These are phyloP conservation scores for Tetrahymena malaccensis DNA, from an alignment of 73 alveolate species.

Conservation along the genomic window DNA sequence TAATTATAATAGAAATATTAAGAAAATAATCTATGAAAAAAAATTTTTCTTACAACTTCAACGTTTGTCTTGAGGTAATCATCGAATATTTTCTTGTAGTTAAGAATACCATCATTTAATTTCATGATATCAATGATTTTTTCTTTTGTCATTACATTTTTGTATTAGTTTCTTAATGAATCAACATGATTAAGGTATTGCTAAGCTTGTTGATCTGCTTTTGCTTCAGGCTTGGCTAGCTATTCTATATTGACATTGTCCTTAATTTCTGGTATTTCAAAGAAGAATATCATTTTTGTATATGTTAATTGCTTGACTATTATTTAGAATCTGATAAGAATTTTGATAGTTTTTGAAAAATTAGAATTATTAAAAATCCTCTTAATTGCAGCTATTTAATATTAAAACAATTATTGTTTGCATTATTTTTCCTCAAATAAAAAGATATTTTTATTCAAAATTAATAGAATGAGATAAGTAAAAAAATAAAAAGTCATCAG, in stretches of 20 bases:
- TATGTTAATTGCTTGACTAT: background rate
- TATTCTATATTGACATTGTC: background rate
- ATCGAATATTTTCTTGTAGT: background rate
- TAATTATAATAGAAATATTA: background rate
- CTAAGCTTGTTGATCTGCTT: background rate
- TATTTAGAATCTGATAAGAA: background rate
- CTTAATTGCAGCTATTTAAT: background rate
- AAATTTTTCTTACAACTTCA: background rate
- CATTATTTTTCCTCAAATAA: background rate
- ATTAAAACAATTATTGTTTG: background rate
- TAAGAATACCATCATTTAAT: background rate
- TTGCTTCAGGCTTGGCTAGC: background rate
- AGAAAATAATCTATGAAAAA: background rate
- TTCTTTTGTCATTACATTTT: background rate
- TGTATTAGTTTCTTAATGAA: background rate
- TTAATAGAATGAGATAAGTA: background rate
- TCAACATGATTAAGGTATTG: background rate
- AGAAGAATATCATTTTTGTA: background rate
- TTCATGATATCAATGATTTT: background rate
- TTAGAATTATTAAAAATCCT: background rate
- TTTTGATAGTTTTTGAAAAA: background rate
- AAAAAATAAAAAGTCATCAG: no score
- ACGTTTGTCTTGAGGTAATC: background rate
- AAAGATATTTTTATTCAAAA: background rate
- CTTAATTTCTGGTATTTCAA: background rate